A percentile compares a stretch with the other conserved stretches of the same genome.
Evolutionary conservation across 2,329 filamentous ascomycete genomes (phyloP).

Genomic region (Didymellaceae sp.): DNA sequence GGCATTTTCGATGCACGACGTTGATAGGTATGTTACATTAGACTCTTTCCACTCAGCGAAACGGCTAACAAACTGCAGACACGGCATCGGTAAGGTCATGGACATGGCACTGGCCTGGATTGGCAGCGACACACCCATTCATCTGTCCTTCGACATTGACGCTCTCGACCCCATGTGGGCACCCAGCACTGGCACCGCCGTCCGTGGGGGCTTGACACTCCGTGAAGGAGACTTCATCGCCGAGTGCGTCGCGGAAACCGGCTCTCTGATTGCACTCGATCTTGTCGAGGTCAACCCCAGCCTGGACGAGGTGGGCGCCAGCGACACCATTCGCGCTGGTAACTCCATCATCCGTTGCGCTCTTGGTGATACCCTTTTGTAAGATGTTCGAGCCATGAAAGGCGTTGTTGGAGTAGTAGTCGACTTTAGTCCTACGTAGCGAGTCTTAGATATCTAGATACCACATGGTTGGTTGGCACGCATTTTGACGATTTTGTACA

Average conservation of each 20-base stretch:
- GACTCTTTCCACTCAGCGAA: too few relatives aligned
- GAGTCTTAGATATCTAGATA: conserved; percentile 6
- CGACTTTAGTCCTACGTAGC: conserved; percentile 3
- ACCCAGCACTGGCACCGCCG: conserved; percentile 92
- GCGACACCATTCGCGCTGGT: conserved; percentile 87
- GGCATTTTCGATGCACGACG: conserved; percentile 98
- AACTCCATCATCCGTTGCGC: conserved; percentile 92
- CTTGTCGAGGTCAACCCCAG: conserved; percentile 63
- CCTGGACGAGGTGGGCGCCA: conserved; percentile 65
- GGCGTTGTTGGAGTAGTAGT: background rate
- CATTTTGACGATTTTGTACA: background rate
- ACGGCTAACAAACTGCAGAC: conserved; percentile 54
- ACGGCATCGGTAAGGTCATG: conserved; percentile 94
- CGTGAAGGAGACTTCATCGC: conserved; percentile 97
- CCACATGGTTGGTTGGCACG: background rate
- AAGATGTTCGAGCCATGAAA: conserved; percentile 15
- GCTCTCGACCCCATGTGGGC: conserved; percentile 96
- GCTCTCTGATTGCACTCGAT: conserved; percentile 63
- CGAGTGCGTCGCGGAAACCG: conserved; percentile 66
- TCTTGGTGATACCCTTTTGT: conserved; percentile 88
- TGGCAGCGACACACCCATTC: conserved; percentile 91
- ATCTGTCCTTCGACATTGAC: conserved; percentile 96
- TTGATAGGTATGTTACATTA: conserved; percentile 72
- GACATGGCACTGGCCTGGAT: conserved; percentile 99
- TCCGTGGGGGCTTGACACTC: conserved; percentile 89